These are phyloP conservation scores for Penicillium sp. DNA, from an alignment of 2,329 filamentous ascomycete genomes.

Conservation along the genomic window DNA sequence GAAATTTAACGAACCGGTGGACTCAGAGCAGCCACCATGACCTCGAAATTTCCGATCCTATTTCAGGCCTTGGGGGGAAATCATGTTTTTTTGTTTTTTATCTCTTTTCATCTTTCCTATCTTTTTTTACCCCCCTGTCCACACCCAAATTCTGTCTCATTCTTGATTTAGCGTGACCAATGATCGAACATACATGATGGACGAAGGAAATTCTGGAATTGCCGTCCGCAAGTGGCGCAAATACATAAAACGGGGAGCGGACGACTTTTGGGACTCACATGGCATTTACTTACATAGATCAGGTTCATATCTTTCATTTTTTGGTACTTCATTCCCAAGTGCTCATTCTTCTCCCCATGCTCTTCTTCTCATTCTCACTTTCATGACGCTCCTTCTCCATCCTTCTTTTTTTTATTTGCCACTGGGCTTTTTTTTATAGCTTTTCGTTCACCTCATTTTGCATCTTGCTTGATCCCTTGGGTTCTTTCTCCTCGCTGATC, in stretches of 20 bases:
- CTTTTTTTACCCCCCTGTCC: slow-evolving; percentile 13
- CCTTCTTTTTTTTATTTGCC: slow-evolving; percentile 15
- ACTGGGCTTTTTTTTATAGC: slow-evolving; percentile 7
- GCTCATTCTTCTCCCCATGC: slow-evolving; percentile 9
- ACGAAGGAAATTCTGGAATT: slow-evolving; percentile 30
- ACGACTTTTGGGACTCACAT: slow-evolving; percentile 33
- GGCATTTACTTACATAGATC: slow-evolving; percentile 33
- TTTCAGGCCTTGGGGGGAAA: slow-evolving; percentile 12
- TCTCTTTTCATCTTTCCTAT: slow-evolving; percentile 13
- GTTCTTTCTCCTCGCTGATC: slow-evolving; percentile 16
- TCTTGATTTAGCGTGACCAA: slow-evolving; percentile 37
- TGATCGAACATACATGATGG: slow-evolving; percentile 36
- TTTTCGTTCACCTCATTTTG: slow-evolving; percentile 15
- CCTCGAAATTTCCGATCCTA: slow-evolving; percentile 12
- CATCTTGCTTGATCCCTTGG: slow-evolving; percentile 16
- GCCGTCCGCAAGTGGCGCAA: slow-evolving; percentile 31
- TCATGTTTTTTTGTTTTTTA: slow-evolving; percentile 7
- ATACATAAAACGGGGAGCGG: slow-evolving; percentile 33
- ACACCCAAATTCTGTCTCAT: slow-evolving; percentile 22
- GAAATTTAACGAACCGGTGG: slow-evolving; percentile 42
- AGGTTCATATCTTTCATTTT: slow-evolving; percentile 29
- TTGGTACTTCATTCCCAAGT: slow-evolving; percentile 10
- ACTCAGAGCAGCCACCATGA: slow-evolving; percentile 32
- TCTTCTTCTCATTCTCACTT: slow-evolving; percentile 11
- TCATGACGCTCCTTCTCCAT: slow-evolving; percentile 17